Evolutionary conservation across 768 basidiomycete species (phyloP).

Genomic region (Tephrocybe sp.): DNA sequence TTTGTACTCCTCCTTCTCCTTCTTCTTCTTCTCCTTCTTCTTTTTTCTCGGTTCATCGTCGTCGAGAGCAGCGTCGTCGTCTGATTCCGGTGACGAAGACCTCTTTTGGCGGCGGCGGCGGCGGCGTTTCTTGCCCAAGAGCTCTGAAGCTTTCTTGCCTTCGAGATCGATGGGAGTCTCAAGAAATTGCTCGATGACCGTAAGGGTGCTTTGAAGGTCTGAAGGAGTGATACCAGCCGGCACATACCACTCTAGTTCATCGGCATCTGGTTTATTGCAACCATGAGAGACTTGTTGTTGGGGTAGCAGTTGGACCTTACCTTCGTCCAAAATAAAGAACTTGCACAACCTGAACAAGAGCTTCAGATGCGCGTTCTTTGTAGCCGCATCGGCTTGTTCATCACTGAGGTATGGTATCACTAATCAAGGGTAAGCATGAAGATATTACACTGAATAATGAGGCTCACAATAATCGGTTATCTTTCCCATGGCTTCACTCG

Average conservation of each 20-base stretch:
- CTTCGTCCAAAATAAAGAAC: conserved; percentile 67
- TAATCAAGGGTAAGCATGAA: conserved; percentile 23
- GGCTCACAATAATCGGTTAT: conserved; percentile 75
- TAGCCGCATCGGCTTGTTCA: conserved; percentile 73
- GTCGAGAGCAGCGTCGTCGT: conserved; percentile 36
- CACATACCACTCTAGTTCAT: conserved; percentile 74
- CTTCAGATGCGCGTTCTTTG: conserved; percentile 77
- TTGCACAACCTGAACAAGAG: conserved; percentile 80
- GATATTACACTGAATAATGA: background rate
- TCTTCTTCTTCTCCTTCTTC: conserved; percentile 66
- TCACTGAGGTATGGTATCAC: conserved; percentile 77
- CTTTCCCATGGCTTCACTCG: conserved; percentile 67
- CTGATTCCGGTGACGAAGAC: conserved; percentile 46
- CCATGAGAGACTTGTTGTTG: background rate
- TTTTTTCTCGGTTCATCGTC: conserved; percentile 46
- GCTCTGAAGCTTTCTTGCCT: conserved; percentile 70
- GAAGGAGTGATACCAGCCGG: conserved; percentile 48
- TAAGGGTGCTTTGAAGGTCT: conserved; percentile 66
- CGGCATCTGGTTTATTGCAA: conserved; percentile 42
- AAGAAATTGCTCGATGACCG: conserved; percentile 84
- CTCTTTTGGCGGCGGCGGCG: conserved; percentile 46
- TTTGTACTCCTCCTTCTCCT: conserved; percentile 66
- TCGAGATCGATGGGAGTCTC: conserved; percentile 77
- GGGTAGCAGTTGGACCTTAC: conserved; percentile 31
- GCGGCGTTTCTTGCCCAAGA: conserved; percentile 66